Evolutionary conservation across 441 rosid species (phyloP).

Genomic region (Arabidopsis hybrid): DNA sequence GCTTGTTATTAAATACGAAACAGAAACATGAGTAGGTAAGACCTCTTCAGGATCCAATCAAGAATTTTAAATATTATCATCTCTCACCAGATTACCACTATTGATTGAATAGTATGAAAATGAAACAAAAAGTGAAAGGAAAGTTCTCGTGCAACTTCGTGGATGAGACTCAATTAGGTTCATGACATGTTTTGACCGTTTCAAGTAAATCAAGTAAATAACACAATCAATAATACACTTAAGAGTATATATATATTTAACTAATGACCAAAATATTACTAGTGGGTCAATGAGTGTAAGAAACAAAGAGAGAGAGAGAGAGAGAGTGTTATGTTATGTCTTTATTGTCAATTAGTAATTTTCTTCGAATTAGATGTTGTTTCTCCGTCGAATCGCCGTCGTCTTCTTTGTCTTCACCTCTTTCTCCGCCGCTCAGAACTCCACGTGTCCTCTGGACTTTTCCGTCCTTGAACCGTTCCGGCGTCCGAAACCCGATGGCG

Average conservation of each 20-base stretch:
- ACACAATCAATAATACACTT: too few relatives aligned
- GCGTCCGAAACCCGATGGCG: not conserved
- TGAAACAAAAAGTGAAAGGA: conserved; percentile 4
- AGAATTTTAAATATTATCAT: conserved; percentile 22
- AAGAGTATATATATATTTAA: too few relatives aligned
- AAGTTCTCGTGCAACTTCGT: conserved; percentile 28
- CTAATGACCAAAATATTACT: too few relatives aligned
- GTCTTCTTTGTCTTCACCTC: conserved; percentile 28
- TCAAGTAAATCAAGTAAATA: not conserved
- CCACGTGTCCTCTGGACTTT: conserved; percentile 80
- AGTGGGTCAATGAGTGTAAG: too few relatives aligned
- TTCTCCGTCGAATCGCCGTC: conserved; percentile 9
- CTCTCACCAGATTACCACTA: conserved; percentile 21
- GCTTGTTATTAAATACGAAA: not conserved
- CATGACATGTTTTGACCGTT: too few relatives aligned
- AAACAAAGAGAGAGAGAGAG: too few relatives aligned
- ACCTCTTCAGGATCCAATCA: conserved; percentile 26
- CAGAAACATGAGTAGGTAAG: not conserved
- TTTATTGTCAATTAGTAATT: not conserved
- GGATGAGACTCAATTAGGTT: too few relatives aligned
- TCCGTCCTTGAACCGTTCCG: conserved; percentile 53
- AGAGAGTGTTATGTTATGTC: too few relatives aligned
- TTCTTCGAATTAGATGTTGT: conserved; percentile 6
- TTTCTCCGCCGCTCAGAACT: conserved; percentile 43
- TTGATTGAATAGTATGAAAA: not conserved